These are phyloP conservation scores for Boletus tomentosulus DNA, from an alignment of 768 basidiomycete genomes.

Conservation along the genomic window DNA sequence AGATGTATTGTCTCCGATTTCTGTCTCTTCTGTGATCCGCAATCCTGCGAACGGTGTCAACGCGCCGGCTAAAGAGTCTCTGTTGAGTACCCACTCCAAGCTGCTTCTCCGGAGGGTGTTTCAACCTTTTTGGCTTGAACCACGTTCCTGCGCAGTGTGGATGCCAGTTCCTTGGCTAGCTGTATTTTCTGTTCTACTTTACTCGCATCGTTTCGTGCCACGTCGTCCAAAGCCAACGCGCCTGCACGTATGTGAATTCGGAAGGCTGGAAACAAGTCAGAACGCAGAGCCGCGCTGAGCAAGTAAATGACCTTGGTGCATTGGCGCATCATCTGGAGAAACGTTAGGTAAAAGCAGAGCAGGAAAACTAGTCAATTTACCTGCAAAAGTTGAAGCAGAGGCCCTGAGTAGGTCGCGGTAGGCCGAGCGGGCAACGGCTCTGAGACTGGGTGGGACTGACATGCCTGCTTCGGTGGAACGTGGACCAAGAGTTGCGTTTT, in stretches of 20 bases:
- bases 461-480: constrained; percentile 25
- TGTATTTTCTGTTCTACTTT: constrained; percentile 52
- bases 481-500: neutral
- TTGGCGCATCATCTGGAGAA: constrained; percentile 48
- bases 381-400: constrained; percentile 61
- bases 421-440: constrained; percentile 65
- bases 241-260: constrained; percentile 63
- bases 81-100: constrained; percentile 49
- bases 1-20: constrained; percentile 79
- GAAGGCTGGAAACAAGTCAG: constrained; percentile 52
- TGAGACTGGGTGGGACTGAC: constrained; percentile 54
- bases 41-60: constrained; percentile 46
- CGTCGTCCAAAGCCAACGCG: constrained; percentile 36
- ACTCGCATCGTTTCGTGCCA: constrained; percentile 40
- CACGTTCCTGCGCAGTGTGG: constrained; percentile 73
- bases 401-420: constrained; percentile 72
- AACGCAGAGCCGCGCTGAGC: neutral
- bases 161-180: constrained; percentile 67
- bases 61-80: neutral
- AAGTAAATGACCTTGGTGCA: constrained; percentile 43
- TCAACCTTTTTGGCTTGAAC: constrained; percentile 68
- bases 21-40: constrained; percentile 73
- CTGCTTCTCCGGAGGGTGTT: constrained; percentile 35
- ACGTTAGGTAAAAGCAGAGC: neutral
- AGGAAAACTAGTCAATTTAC: constrained; percentile 28